Conservation (phyloP, 2,329 filamentous ascomycete genomes). For the Xylaria sp. region DNA sequence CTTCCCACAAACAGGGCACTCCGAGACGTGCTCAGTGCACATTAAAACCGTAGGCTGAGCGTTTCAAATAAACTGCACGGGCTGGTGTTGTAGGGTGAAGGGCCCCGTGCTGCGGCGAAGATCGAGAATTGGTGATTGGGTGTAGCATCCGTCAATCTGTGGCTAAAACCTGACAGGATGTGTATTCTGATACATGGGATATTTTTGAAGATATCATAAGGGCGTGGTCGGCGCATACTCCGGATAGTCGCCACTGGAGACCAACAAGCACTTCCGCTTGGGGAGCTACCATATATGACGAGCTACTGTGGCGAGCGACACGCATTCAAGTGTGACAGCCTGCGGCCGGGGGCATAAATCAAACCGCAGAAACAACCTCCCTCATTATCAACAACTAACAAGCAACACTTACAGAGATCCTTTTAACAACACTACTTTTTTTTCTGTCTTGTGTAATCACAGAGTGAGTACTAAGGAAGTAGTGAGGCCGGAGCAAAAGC, state of each 20-base stretch:
- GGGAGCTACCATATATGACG: constrained; percentile 22
- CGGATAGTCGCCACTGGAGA: constrained; percentile 37
- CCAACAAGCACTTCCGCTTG: constrained; percentile 39
- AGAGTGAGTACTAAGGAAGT: constrained; percentile 38
- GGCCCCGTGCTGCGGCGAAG: constrained; percentile 44
- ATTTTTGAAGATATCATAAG: constrained; percentile 36
- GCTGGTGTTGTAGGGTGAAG: constrained; percentile 37
- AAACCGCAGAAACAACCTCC: constrained; percentile 16
- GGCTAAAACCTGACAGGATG: constrained; percentile 41
- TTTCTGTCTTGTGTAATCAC: constrained; percentile 42
- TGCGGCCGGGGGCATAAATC: constrained; percentile 28
- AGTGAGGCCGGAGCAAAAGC: constrained; percentile 46
- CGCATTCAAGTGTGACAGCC: constrained; percentile 33
- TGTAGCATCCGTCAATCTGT: constrained; percentile 45
- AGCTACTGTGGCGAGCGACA: constrained; percentile 42
- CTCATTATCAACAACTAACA: constrained; percentile 29
- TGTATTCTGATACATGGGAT: constrained; percentile 42
- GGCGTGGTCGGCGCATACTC: constrained; percentile 39
- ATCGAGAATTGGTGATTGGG: constrained; percentile 41
- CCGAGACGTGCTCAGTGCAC: constrained; percentile 67
- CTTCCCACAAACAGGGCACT: constrained; percentile 70
- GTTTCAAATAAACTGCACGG: constrained; percentile 31
- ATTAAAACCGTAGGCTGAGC: constrained; percentile 58
- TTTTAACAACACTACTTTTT: constrained; percentile 33
- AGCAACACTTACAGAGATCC: constrained; percentile 31